Percentiles rank a stretch among this genome's conserved stretches.
Evolutionary conservation across 805 yeast genomes (phyloP).

Genomic region (Kluyveromyces lactis): DNA sequence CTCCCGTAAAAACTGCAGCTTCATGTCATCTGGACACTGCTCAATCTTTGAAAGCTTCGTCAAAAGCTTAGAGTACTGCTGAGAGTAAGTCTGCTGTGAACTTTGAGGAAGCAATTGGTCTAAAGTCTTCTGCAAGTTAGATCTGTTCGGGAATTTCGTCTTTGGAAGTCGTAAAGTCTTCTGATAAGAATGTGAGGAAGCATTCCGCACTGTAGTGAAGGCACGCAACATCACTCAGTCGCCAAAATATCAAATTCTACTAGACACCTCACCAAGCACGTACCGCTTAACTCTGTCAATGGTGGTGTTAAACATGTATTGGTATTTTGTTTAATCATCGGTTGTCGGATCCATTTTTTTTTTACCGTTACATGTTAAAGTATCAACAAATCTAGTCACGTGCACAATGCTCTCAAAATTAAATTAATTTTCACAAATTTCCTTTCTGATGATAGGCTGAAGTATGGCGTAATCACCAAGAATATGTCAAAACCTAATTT

Average conservation of each 20-base stretch:
- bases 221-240: background rate
- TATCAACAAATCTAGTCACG: conserved; percentile 1
- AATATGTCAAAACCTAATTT: too few species aligned
- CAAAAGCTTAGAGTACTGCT: conserved; percentile 41
- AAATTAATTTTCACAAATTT: background rate
- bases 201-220: background rate
- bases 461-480: too few species aligned
- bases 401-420: background rate
- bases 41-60: conserved; percentile 6
- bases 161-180: conserved; percentile 55
- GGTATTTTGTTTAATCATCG: too few species aligned
- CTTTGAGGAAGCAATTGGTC: conserved; percentile 41
- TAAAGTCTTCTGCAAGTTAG: conserved; percentile 38
- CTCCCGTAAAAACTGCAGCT: conserved; percentile 20
- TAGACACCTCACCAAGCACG: too few species aligned
- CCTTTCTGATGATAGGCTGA: background rate
- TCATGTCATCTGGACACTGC: conserved; percentile 13
- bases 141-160: conserved; percentile 58
- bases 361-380: too few species aligned
- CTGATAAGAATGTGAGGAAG: conserved; percentile 33
- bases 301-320: too few species aligned
- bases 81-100: conserved; percentile 51
- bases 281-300: too few species aligned
- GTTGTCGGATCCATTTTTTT: too few species aligned
- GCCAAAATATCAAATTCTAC: too few species aligned